phyloP scores from a whole-genome alignment of 441 rosid species.

The Breynia disticha region DNA sequence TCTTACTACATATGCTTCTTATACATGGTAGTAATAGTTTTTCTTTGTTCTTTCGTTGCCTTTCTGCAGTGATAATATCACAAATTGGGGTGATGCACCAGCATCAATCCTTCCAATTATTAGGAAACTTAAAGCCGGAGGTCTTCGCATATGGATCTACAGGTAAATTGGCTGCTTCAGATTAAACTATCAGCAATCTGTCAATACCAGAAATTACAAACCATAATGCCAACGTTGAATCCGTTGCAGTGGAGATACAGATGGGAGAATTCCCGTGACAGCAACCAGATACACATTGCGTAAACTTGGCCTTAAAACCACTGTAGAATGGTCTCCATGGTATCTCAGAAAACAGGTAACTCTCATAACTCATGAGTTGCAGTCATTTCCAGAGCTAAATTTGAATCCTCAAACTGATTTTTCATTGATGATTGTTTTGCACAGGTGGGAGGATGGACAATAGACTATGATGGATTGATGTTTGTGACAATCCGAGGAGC shows the following conservation, averaged over 20 bases:
- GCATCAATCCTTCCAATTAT: slow-evolving; percentile 43
- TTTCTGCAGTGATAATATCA: slow-evolving; percentile 28
- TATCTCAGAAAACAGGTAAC: slow-evolving; percentile 42
- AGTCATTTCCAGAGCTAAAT: no score
- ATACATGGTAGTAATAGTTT: background rate
- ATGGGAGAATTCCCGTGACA: slow-evolving; percentile 70
- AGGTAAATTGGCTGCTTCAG: slow-evolving; percentile 23
- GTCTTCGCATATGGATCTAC: slow-evolving; percentile 54
- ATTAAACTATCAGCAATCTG: background rate
- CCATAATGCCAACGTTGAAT: background rate
- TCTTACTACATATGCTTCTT: background rate
- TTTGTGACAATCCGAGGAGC: slow-evolving; percentile 74
- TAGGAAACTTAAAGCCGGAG: slow-evolving; percentile 46
- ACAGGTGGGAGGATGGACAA: slow-evolving; percentile 79
- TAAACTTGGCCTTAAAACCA: slow-evolving; percentile 50
- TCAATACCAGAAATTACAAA: background rate
- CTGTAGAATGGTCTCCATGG: slow-evolving; percentile 68
- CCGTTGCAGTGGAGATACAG: slow-evolving; percentile 60
- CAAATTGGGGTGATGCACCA: slow-evolving; percentile 36
- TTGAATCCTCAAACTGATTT: no score
- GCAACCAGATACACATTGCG: slow-evolving; percentile 49
- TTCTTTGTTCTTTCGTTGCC: background rate
- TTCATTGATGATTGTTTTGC: background rate
- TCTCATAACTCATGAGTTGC: background rate
- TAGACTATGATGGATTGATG: slow-evolving; percentile 49